These are phyloP conservation scores for Cutaneotrichosporon curvatum DNA, from an alignment of 1,284 basidiomycete species.

Conservation along the genomic window DNA sequence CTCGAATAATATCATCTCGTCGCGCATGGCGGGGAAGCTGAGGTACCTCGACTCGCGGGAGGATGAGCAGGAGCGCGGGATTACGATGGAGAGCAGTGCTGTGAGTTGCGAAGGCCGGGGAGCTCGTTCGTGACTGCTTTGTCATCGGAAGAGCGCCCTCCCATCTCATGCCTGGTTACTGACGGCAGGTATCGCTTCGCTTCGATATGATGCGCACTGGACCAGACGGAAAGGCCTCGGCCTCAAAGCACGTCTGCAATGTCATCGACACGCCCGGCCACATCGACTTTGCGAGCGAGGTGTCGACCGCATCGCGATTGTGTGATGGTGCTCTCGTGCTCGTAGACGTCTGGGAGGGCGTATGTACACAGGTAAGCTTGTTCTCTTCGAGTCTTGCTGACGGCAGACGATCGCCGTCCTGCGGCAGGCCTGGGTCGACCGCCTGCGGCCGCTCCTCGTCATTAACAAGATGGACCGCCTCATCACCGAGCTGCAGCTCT, in stretches of 20 bases:
- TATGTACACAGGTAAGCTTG: conserved; percentile 91
- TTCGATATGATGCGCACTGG: conserved; percentile 63
- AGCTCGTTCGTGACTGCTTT: neutral
- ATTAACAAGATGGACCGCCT: conserved; percentile 97
- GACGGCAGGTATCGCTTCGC: conserved; percentile 57
- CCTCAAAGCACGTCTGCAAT: conserved; percentile 52
- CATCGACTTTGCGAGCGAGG: conserved; percentile 96
- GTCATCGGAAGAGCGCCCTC: too few species aligned
- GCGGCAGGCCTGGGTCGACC: conserved; percentile 88
- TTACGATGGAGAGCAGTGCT: conserved; percentile 98
- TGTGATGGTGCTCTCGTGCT: conserved; percentile 94
- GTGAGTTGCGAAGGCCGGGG: conserved; percentile 41
- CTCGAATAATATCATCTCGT: conserved; percentile 95
- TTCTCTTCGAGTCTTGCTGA: too few species aligned
- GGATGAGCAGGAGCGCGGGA: conserved; percentile 95
- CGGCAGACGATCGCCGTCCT: conserved; percentile 88
- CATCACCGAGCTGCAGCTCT: conserved; percentile 85
- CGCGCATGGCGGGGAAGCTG: conserved; percentile 90
- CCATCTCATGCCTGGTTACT: too few species aligned
- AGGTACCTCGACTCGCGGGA: conserved; percentile 92
- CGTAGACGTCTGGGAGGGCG: conserved; percentile 97
- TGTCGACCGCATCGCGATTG: conserved; percentile 84
- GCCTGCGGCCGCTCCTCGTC: conserved; percentile 82
- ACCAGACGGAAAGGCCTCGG: conserved; percentile 32
- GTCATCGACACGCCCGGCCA: conserved; percentile 99